Evolutionary conservation across 2,329 filamentous ascomycete genomes (phyloP), one percentile per base, ranked within the genome.

Genomic region (Fusarium sp.): DNA sequence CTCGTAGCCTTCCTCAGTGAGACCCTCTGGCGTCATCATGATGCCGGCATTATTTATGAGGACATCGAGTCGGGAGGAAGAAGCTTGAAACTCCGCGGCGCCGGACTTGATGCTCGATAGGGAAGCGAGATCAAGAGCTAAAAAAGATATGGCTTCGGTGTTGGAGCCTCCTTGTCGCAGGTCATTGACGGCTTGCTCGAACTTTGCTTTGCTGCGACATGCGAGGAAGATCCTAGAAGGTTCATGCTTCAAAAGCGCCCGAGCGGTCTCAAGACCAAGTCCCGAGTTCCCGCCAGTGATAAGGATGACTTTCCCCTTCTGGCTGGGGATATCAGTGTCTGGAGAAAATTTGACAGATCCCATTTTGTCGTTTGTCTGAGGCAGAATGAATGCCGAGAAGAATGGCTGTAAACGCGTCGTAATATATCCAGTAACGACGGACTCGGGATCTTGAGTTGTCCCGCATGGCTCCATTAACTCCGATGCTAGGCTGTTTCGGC

Each of bases 241-340:
- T 17, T 66, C n/a, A 10, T 66, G 61, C 26, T 66, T 66, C 9
- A 58, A 22, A 6, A 66, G 36, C 10, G 38, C 50, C 7, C 62
- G 62, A 22, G 48, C 41, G 4, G 41, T 58, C 22, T 66, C 63
- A 1, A 66, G 41, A 2, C 63, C 63, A 0, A 66, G 11, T 1
- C 63, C 63, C 0, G 63, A 66, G 42, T 66, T 66, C 6, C 63
- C 61, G n/a, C 63, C 63, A 0, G 63, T 66, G 9, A 66, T 66
- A 12, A 66, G 61, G 22, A 66, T 58, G 3, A 66, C 32, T 12
- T 42, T 66, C 18, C 36, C 63, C 14, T 58, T n/a, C 22, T 50
- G 61, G n/a, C 42, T 66, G 6, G 61, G 50, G 2, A 66, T 66
- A 8, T 58, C 61, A 5, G 61, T 50, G 1, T 66, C 63, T 7